Percentiles rank a stretch among this genome's conserved stretches.
Conservation (phyloP, 148 eudicot species). For the Amaranthus cruentus region DNA sequence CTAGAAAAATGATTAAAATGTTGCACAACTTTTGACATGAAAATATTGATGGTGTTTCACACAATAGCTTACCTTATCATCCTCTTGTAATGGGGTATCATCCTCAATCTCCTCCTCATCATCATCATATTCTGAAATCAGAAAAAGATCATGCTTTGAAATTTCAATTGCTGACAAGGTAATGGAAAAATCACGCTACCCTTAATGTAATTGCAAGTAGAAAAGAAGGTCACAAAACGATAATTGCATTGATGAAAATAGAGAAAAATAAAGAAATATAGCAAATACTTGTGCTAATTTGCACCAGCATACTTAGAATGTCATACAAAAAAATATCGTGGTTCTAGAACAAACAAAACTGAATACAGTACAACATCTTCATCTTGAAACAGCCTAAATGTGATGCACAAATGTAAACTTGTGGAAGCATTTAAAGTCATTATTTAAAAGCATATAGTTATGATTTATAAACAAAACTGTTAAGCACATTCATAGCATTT, state of each 20-base stretch:
- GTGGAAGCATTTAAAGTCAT: background rate
- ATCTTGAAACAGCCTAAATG: background rate
- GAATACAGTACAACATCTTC: background rate
- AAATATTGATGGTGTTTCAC: background rate
- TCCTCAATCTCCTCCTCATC: slow-evolving; percentile 32
- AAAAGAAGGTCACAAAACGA: background rate
- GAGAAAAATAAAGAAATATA: background rate
- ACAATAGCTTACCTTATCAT: slow-evolving; percentile 37
- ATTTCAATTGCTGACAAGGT: background rate
- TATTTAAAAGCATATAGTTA: too few relatives aligned
- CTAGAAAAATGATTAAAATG: background rate
- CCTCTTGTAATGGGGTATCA: slow-evolving; percentile 23
- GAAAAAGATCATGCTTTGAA: background rate
- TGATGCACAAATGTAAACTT: background rate
- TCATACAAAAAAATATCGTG: background rate
- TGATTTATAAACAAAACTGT: too few relatives aligned
- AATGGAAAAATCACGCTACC: background rate
- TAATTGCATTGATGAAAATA: background rate
- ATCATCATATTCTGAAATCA: slow-evolving; percentile 46
- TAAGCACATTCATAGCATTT: too few relatives aligned
- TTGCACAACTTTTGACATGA: slow-evolving; percentile 2
- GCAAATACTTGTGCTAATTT: background rate
- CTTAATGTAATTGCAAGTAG: background rate
- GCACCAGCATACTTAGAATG: background rate
- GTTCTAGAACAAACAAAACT: background rate